Percentiles rank a stretch among this genome's conserved stretches.
phyloP scores from a whole-genome alignment of 306 rosid genomes.

The Trifolium dubium region DNA sequence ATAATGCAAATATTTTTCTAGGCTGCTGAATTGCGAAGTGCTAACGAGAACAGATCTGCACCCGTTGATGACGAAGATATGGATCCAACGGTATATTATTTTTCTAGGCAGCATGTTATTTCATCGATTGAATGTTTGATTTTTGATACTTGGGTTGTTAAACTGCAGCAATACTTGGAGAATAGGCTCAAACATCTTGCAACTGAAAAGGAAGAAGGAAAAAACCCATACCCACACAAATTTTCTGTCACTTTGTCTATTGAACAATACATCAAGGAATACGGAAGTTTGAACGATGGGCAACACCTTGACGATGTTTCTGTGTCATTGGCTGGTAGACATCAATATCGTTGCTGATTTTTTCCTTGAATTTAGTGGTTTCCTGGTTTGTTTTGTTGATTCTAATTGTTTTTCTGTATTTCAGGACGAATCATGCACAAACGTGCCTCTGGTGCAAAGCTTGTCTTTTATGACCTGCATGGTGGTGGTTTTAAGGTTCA shows the following conservation, averaged over 20 bases:
- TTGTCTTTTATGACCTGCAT: conserved; percentile 77
- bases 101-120: neutral
- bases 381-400: conserved; percentile 11
- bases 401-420: conserved; percentile 1
- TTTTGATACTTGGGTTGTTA: conserved; percentile 5
- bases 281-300: conserved; percentile 58
- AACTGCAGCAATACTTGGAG: conserved; percentile 80
- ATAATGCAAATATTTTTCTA: conserved; percentile 24
- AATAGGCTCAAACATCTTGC: conserved; percentile 79
- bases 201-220: conserved; percentile 56
- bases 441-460: conserved; percentile 73
- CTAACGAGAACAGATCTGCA: conserved; percentile 60
- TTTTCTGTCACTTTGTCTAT: conserved; percentile 67
- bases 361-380: neutral
- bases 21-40: conserved; percentile 58
- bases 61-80: conserved; percentile 75
- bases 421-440: conserved; percentile 71
- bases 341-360: conserved; percentile 39
- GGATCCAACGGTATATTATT: conserved; percentile 57
- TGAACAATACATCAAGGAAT: conserved; percentile 54
- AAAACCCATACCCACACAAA: conserved; percentile 83
- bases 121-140: neutral
- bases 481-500: conserved; percentile 72
- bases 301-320: conserved; percentile 74
- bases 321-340: conserved; percentile 73